Conservation (phyloP, 352 stramenopile genomes). For the Globisporangium irregulare region DNA sequence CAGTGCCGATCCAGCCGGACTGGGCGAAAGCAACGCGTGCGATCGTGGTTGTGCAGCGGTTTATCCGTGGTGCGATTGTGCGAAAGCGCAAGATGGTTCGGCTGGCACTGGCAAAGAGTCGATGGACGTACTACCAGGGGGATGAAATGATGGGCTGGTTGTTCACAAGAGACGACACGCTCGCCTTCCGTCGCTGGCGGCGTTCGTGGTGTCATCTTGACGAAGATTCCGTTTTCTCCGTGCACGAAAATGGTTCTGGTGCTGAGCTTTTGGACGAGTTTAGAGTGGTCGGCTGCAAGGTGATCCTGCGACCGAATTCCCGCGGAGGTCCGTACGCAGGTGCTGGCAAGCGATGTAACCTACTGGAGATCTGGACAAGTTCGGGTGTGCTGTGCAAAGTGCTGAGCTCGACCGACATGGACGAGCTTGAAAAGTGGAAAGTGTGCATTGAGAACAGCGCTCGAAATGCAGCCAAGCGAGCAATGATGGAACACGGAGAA, state of each 20-base stretch:
- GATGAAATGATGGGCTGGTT: slow-evolving; percentile 81
- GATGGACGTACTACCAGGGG: slow-evolving; percentile 55
- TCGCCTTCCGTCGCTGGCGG: slow-evolving; percentile 82
- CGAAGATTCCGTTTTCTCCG: slow-evolving; percentile 58
- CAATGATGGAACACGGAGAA: slow-evolving; percentile 12
- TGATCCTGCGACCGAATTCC: slow-evolving; percentile 59
- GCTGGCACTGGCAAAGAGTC: slow-evolving; percentile 45
- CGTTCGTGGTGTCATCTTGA: slow-evolving; percentile 81
- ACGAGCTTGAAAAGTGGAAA: slow-evolving; percentile 75
- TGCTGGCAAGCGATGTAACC: slow-evolving; percentile 23
- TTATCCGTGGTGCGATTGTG: slow-evolving; percentile 73
- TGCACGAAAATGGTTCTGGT: slow-evolving; percentile 72
- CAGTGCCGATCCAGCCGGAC: slow-evolving; percentile 44
- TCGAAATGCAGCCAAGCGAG: slow-evolving; percentile 34
- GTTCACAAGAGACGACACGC: slow-evolving; percentile 76
- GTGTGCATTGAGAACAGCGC: slow-evolving; percentile 57
- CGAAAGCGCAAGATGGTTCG: slow-evolving; percentile 64
- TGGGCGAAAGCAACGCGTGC: slow-evolving; percentile 70
- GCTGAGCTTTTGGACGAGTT: slow-evolving; percentile 66
- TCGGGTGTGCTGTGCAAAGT: slow-evolving; percentile 56
- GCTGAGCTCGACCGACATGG: slow-evolving; percentile 50
- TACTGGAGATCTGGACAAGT: slow-evolving; percentile 62
- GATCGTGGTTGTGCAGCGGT: slow-evolving; percentile 78
- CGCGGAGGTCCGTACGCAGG: slow-evolving; percentile 40
- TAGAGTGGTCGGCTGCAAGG: slow-evolving; percentile 54